phyloP scores from a whole-genome alignment of 768 basidiomycete genomes.

The Crassisporium funariophilum region DNA sequence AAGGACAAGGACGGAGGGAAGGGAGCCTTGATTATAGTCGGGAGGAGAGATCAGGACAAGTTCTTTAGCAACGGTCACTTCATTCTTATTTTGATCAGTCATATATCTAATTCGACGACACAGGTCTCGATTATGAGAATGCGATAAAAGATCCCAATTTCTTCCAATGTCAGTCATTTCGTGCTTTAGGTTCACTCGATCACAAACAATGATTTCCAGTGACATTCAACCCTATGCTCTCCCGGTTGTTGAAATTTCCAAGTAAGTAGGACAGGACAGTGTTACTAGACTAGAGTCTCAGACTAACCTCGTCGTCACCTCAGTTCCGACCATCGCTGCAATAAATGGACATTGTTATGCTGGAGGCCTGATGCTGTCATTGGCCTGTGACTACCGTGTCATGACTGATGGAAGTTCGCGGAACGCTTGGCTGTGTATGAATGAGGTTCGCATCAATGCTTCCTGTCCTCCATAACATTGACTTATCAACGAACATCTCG shows the following conservation, averaged over 20 bases:
- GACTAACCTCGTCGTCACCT: slow-evolving; percentile 1
- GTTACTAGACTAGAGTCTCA: not conserved
- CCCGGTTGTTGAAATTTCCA: slow-evolving; percentile 73
- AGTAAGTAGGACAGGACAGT: slow-evolving; percentile 59
- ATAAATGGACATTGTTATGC: slow-evolving; percentile 89
- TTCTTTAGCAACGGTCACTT: slow-evolving; percentile 82
- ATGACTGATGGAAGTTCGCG: slow-evolving; percentile 82
- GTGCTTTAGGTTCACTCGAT: slow-evolving; percentile 3
- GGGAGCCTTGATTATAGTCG: slow-evolving; percentile 78
- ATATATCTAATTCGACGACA: not conserved
- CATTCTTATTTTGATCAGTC: slow-evolving; percentile 1
- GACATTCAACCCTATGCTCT: slow-evolving; percentile 72
- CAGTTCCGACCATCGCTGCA: slow-evolving; percentile 79
- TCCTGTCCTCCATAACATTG: not conserved
- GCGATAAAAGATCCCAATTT: slow-evolving; percentile 57
- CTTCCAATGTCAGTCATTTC: slow-evolving; percentile 52
- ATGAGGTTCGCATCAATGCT: slow-evolving; percentile 59
- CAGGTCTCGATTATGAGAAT: slow-evolving; percentile 67
- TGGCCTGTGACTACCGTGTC: slow-evolving; percentile 86
- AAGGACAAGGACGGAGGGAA: slow-evolving; percentile 55
- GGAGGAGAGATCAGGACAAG: slow-evolving; percentile 75
- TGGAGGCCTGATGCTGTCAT: slow-evolving; percentile 75
- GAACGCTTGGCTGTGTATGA: slow-evolving; percentile 90
- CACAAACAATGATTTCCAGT: slow-evolving; percentile 39
- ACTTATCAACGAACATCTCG: slow-evolving; percentile 1